phyloP scores from a whole-genome alignment of 768 basidiomycete genomes.

The Lentinula sp. region DNA sequence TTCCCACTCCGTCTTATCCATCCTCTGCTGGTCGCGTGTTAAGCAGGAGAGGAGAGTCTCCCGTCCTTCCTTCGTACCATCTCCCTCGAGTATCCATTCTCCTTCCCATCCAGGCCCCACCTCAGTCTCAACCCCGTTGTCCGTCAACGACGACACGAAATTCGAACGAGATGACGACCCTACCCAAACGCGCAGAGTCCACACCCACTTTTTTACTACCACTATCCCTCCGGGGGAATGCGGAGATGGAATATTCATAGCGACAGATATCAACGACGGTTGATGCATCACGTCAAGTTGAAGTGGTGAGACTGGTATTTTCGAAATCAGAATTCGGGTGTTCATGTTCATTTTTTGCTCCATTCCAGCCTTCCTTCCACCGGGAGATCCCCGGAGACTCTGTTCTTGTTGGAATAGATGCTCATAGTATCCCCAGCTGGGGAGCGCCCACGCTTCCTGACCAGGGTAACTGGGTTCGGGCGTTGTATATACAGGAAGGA shows the following conservation, averaged over 20 bases:
- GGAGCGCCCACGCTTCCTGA: background rate
- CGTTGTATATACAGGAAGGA: background rate
- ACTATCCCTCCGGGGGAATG: slow-evolving; percentile 56
- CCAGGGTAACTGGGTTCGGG: background rate
- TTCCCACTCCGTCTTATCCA: slow-evolving; percentile 40
- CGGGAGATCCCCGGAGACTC: background rate
- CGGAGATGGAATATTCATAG: slow-evolving; percentile 19
- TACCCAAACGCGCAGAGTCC: slow-evolving; percentile 51
- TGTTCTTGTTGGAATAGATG: background rate
- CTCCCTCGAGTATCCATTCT: slow-evolving; percentile 77
- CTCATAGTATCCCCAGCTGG: slow-evolving; percentile 3
- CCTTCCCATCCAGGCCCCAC: slow-evolving; percentile 69
- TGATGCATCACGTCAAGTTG: background rate
- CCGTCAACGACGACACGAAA: background rate
- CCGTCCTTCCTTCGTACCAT: slow-evolving; percentile 66
- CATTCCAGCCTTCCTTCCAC: background rate
- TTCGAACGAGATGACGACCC: slow-evolving; percentile 7
- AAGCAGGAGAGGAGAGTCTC: slow-evolving; percentile 53
- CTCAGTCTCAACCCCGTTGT: background rate
- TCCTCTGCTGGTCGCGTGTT: slow-evolving; percentile 21
- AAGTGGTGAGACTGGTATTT: background rate
- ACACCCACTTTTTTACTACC: slow-evolving; percentile 55
- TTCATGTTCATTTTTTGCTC: background rate
- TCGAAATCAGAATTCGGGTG: background rate
- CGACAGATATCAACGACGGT: background rate